These are phyloP conservation scores for Dothideomycetes sp. DNA, from an alignment of 2,329 filamentous ascomycete genomes.

Conservation along the genomic window DNA sequence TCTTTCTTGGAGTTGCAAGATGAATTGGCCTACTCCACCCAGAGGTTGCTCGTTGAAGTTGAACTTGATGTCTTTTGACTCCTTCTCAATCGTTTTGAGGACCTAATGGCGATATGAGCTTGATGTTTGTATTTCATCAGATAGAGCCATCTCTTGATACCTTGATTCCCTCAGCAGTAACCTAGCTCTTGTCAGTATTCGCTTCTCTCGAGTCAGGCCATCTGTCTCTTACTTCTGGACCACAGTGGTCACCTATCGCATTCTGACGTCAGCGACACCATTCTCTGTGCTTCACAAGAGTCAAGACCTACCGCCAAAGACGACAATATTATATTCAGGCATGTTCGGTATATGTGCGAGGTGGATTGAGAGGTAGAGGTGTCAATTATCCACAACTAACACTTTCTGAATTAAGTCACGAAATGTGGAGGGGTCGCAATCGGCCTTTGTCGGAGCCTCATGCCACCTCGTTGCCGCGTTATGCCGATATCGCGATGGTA, in stretches of 20 bases:
- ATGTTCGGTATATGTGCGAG: slow-evolving; percentile 34
- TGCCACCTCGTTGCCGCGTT: not conserved
- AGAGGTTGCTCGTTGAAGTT: slow-evolving; percentile 84
- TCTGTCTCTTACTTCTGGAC: slow-evolving; percentile 58
- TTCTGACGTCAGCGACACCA: slow-evolving; percentile 6
- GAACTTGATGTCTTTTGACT: slow-evolving; percentile 64
- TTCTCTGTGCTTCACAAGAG: not conserved
- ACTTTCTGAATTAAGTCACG: not conserved
- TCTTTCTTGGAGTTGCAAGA: slow-evolving; percentile 1
- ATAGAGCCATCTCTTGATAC: slow-evolving; percentile 32
- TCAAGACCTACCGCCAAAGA: slow-evolving; percentile 52
- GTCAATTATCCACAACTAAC: not conserved
- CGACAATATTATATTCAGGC: slow-evolving; percentile 65
- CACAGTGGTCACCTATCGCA: slow-evolving; percentile 61
- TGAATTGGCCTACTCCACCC: slow-evolving; percentile 63
- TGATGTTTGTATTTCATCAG: not conserved
- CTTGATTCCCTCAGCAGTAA: slow-evolving; percentile 77
- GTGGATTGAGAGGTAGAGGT: not conserved
- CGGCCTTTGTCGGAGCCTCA: not conserved
- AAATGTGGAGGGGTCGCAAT: not conserved
- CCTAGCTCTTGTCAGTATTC: slow-evolving; percentile 35
- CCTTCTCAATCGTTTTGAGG: slow-evolving; percentile 65
- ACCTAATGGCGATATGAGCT: slow-evolving; percentile 42
- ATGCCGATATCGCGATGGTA: too few species aligned
- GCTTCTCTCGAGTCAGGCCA: not conserved